These are phyloP conservation scores for Trametes maxima DNA, from an alignment of 768 basidiomycete genomes.

Conservation along the genomic window DNA sequence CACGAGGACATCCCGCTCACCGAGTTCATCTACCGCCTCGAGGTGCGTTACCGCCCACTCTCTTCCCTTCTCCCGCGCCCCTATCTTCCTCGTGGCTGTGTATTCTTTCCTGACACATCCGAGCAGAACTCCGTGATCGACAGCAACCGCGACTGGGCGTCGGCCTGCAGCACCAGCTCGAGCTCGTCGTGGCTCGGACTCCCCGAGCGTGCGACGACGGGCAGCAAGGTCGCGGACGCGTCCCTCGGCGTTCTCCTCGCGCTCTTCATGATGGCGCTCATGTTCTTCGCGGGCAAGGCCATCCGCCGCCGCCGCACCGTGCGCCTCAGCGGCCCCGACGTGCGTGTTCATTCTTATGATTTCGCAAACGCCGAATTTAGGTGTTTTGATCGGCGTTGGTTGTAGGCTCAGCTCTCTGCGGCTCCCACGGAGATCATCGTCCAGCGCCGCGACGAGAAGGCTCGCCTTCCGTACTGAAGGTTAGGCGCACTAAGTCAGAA, in stretches of 20 bases:
- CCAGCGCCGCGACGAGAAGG: constrained; percentile 17
- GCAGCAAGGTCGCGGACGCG: constrained; percentile 33
- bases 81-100: background rate
- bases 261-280: constrained; percentile 39
- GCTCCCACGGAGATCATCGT: constrained; percentile 8
- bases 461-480: constrained; percentile 1
- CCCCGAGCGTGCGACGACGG: constrained; percentile 22
- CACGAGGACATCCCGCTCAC: constrained; percentile 77
- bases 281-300: constrained; percentile 37
- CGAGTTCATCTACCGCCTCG: constrained; percentile 81
- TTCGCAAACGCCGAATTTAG: too few species aligned
- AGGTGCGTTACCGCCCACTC: constrained; percentile 47
- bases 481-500: too few species aligned
- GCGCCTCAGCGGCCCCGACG: constrained; percentile 20
- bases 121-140: constrained; percentile 47
- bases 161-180: constrained; percentile 38
- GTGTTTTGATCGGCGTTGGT: background rate
- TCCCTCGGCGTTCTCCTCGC: constrained; percentile 39
- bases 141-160: constrained; percentile 48
- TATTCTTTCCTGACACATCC: background rate
- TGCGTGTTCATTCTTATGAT: background rate
- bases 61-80: background rate
- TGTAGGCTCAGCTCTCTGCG: constrained; percentile 11
- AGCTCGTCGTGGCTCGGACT: constrained; percentile 17
- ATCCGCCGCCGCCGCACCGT: constrained; percentile 27